Base-by-base conservation (phyloP, 805 yeast species). In the Metschnikowia anglica region DNA sequence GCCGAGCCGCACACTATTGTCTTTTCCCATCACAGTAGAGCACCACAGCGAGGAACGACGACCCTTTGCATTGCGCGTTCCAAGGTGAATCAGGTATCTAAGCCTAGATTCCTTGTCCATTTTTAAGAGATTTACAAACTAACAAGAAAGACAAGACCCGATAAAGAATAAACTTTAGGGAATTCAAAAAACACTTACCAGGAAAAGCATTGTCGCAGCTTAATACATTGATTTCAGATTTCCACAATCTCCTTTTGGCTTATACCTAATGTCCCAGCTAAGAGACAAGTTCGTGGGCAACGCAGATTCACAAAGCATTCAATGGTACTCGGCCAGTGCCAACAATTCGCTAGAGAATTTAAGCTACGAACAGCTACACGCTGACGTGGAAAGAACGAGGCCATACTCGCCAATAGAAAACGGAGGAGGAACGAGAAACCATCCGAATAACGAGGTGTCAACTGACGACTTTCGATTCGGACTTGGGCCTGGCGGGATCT, bases 231-330 rank as follows among this genome's bases (percentile, higher is more conserved):
- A 17, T 18, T 7, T 19, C 15, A 26, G 4, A 10, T 9, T 16
- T 3, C 29, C 5, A 13, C 10, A 26, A 16, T 26, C 29, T 3
- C 5, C 9, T 26, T 26, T 6, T n/a, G 29, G 16, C 29, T 26
- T n/a, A 12, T 5, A 31, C 25, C 3, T 19, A 5, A 35, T 41
- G 39, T 41, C 44, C 13, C 35, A 35, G 8, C 26, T 39, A 27
- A 40, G 45, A 41, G 49, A 47, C 29, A 36, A 41, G 38, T 48
- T 48, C 21, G 46, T 51, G 25, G 46, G 38, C 5, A 46, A 46
- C 25, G 44, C 52, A 19, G 41, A 39, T 19, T 13, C 37, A 13
- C 40, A 29, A 10, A 36, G 26, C 13, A 20, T 18, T 28, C 16
- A 43, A 13, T 25, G 34, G 20, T 5, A 35, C 26, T 27, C 18